A percentile compares a stretch with the other conserved stretches of the same genome.
phyloP scores from a whole-genome alignment of 1,284 basidiomycete genomes.

The Ceratobasidium papillatum region DNA sequence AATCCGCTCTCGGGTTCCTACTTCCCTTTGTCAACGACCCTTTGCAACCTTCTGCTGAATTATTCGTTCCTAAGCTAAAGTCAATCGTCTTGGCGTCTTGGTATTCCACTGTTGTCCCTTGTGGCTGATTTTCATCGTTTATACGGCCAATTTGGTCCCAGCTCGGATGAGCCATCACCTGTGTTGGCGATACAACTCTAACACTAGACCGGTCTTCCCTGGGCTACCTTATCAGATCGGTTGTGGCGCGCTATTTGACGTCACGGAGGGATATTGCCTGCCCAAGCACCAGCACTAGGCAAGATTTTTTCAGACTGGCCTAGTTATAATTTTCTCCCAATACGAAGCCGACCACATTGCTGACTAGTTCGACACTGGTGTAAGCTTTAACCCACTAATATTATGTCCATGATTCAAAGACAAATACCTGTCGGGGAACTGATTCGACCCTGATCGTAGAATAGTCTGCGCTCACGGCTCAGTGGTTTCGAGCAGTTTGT shows the following conservation, averaged over 20 bases:
- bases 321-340: no score
- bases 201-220: neutral
- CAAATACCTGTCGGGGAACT: neutral
- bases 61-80: no score
- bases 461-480: neutral
- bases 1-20: no score
- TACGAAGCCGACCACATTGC: neutral
- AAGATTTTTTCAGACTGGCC: no score
- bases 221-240: neutral
- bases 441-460: neutral
- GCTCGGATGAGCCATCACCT: slow-evolving; percentile 24
- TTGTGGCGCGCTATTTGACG: neutral
- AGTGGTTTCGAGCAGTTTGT: neutral
- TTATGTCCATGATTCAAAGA: no score
- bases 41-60: no score
- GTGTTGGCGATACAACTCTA: neutral
- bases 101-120: neutral
- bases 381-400: no score
- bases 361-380: no score
- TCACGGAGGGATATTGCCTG: neutral
- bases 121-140: neutral
- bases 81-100: neutral
- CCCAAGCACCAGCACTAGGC: no score
- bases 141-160: slow-evolving; percentile 16
- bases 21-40: no score